Conservation (phyloP, 2,329 filamentous ascomycete genomes). For the Fusarium sp. region DNA sequence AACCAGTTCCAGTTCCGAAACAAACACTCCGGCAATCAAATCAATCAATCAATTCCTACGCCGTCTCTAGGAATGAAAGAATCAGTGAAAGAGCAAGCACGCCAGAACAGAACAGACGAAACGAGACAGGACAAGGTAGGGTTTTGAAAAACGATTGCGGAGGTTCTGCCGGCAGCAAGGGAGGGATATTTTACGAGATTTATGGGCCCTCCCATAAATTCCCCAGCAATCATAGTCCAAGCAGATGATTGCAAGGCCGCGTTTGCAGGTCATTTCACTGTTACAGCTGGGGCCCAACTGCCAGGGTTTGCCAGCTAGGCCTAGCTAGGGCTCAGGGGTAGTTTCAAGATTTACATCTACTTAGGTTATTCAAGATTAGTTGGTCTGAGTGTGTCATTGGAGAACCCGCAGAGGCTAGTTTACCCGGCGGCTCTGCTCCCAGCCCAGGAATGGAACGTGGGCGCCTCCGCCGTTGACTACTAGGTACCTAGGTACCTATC, state of each 20-base stretch:
- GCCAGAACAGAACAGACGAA: slow-evolving; percentile 21
- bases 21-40: slow-evolving; percentile 20
- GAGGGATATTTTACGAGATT: slow-evolving; percentile 13
- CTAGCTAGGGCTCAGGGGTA: slow-evolving; percentile 27
- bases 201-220: slow-evolving; percentile 28
- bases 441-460: not conserved
- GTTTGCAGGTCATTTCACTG: slow-evolving; percentile 25
- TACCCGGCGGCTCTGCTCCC: slow-evolving; percentile 11
- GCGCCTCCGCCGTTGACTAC: not conserved
- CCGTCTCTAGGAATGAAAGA: slow-evolving; percentile 36
- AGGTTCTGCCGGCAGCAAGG: slow-evolving; percentile 17
- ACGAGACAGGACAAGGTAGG: slow-evolving; percentile 24
- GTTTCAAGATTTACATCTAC: slow-evolving; percentile 38
- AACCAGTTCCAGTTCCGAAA: slow-evolving; percentile 33
- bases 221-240: slow-evolving; percentile 36
- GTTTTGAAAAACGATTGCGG: slow-evolving; percentile 24
- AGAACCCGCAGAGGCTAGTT: slow-evolving; percentile 4
- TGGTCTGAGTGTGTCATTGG: slow-evolving; percentile 23
- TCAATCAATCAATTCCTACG: slow-evolving; percentile 30
- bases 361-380: slow-evolving; percentile 21
- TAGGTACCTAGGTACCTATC: no score
- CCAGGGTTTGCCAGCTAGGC: slow-evolving; percentile 1
- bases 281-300: slow-evolving; percentile 23
- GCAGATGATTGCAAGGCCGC: slow-evolving; percentile 30
- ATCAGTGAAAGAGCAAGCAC: not conserved